phyloP scores from a whole-genome alignment of 164 flowering plant species.

The Stephania cephalantha region DNA sequence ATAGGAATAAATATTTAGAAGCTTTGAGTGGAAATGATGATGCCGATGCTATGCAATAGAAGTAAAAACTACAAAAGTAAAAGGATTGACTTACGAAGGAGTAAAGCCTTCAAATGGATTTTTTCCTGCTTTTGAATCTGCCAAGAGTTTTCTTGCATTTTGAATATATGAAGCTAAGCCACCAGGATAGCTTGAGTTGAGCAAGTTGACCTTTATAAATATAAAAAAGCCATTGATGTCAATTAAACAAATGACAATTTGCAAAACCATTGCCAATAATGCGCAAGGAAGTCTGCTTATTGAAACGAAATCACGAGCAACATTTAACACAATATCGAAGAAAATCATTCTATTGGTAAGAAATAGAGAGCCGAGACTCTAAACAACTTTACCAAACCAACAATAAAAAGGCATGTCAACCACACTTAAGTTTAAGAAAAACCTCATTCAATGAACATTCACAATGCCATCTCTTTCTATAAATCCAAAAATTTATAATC shows the following conservation, averaged over 20 bases:
- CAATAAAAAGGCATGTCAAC: not conserved
- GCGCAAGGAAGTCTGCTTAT: not conserved
- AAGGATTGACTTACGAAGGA: constrained; percentile 69
- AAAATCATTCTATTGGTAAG: not conserved
- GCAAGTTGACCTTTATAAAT: constrained; percentile 48
- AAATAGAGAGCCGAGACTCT: not conserved
- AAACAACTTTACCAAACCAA: not conserved
- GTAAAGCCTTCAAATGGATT: constrained; percentile 94
- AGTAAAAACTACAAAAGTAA: not conserved
- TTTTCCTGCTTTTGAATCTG: constrained; percentile 88
- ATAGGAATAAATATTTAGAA: not conserved
- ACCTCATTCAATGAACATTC: not conserved
- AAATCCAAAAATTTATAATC: not conserved
- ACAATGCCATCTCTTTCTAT: not conserved
- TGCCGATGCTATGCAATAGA: not conserved
- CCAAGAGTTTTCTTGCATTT: constrained; percentile 76
- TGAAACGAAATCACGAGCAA: not conserved
- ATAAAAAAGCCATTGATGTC: not conserved
- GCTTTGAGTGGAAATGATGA: not conserved
- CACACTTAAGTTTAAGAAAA: not conserved
- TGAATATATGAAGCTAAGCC: constrained; percentile 70
- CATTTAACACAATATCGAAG: not conserved
- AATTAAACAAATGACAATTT: not conserved
- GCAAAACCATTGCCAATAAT: not conserved
- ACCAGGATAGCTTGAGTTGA: constrained; percentile 82